Conservation (phyloP, 805 yeast species). For the Cyberlindnera veronae region DNA sequence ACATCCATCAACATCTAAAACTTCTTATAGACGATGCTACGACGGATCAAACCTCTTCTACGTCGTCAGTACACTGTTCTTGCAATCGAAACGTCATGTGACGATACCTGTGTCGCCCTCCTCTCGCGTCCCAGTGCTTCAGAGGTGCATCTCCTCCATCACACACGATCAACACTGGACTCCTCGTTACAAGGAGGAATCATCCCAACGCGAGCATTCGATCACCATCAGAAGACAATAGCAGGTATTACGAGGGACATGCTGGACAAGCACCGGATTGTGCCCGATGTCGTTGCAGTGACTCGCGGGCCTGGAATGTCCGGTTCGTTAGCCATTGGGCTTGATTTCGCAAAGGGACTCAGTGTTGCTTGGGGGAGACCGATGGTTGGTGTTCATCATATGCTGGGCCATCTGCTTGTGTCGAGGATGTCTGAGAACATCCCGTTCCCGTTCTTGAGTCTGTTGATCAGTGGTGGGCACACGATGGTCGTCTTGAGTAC, state of each 20-base stretch:
- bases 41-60: neutral
- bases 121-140: conserved; percentile 44
- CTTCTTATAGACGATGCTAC: too few relatives aligned
- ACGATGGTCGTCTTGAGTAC: conserved; percentile 76
- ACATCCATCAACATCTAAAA: too few relatives aligned
- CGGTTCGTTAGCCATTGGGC: conserved; percentile 79
- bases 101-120: conserved; percentile 88
- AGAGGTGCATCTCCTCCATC: conserved; percentile 43
- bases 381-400: conserved; percentile 88
- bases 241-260: conserved; percentile 48
- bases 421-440: too few relatives aligned
- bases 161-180: conserved; percentile 62
- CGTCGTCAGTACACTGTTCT: conserved; percentile 52
- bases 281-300: conserved; percentile 77
- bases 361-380: conserved; percentile 76
- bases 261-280: conserved; percentile 27
- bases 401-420: conserved; percentile 86
- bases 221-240: conserved; percentile 65
- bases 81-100: conserved; percentile 92
- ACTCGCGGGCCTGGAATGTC: conserved; percentile 98
- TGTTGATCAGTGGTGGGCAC: conserved; percentile 92
- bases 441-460: conserved; percentile 70
- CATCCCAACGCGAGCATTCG: conserved; percentile 78
- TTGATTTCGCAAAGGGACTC: conserved; percentile 82
- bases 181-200: conserved; percentile 76